These are phyloP conservation scores for Vigna radiata DNA, from an alignment of 306 rosid genomes.

Conservation along the genomic window DNA sequence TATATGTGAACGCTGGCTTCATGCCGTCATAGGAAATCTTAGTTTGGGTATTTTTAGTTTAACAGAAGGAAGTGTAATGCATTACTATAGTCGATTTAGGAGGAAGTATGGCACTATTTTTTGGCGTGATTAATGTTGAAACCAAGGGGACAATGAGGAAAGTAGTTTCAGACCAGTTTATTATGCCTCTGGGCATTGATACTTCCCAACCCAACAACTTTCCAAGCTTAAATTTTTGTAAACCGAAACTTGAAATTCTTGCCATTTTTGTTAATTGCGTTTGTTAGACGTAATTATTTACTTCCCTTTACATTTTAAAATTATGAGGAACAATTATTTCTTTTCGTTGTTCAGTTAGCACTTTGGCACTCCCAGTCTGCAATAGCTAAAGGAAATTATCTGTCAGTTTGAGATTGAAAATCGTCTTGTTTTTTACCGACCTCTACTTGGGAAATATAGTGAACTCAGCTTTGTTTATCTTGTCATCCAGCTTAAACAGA, in stretches of 20 bases:
- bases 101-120: neutral
- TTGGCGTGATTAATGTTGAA: neutral
- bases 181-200: neutral
- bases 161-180: neutral
- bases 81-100: constrained; percentile 1
- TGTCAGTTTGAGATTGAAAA: constrained; percentile 19
- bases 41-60: neutral
- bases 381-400: neutral
- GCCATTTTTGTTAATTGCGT: neutral
- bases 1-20: neutral
- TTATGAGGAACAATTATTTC: neutral
- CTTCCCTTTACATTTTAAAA: neutral
- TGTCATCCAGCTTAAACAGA: constrained; percentile 1
- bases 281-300: neutral
- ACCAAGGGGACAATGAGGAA: neutral
- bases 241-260: neutral
- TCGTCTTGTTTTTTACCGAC: neutral
- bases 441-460: neutral
- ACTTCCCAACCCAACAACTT: neutral
- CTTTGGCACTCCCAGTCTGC: neutral
- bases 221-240: constrained; percentile 8
- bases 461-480: neutral
- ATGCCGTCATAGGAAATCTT: constrained; percentile 10
- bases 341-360: neutral
- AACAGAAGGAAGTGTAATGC: neutral